Evolutionary conservation across 2,329 filamentous ascomycete species (phyloP).

Genomic region (Exophiala mesophila): DNA sequence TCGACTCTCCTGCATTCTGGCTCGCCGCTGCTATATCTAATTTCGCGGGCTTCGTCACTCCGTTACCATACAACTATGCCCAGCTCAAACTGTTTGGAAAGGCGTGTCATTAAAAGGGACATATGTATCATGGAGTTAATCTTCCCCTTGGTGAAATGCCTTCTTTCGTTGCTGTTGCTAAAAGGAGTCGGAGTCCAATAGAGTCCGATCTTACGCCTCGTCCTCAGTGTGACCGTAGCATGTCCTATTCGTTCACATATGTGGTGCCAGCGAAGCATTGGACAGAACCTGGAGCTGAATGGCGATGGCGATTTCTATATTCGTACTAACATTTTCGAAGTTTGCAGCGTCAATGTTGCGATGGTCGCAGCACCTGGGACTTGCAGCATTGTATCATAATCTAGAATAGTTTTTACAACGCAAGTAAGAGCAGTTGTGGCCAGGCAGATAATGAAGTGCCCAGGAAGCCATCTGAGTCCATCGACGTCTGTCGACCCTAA

Average conservation of each 20-base stretch:
- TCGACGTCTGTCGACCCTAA: conserved; percentile 4
- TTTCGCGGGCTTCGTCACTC: too few species aligned
- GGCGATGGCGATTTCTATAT: conserved; percentile 1
- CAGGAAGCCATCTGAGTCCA: conserved; percentile 5
- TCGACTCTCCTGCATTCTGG: conserved; percentile 50
- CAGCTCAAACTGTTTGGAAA: too few species aligned
- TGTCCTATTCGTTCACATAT: too few species aligned
- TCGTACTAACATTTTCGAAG: conserved; percentile 5
- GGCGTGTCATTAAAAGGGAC: too few species aligned
- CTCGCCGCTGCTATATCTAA: too few species aligned
- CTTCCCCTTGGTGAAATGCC: too few species aligned
- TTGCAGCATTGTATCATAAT: conserved; percentile 8
- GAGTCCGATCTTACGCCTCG: too few species aligned
- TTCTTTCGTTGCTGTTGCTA: too few species aligned
- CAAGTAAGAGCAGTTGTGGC: conserved; percentile 7
- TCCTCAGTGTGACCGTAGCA: too few species aligned
- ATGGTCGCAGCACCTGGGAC: conserved; percentile 5
- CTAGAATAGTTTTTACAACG: conserved; percentile 6
- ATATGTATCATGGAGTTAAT: too few species aligned
- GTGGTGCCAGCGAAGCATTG: conserved; percentile 6
- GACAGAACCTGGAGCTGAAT: conserved; percentile 4
- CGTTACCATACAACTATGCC: too few species aligned
- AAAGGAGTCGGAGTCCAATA: too few species aligned
- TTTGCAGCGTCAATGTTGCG: conserved; percentile 6
- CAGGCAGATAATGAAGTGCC: conserved; percentile 3